Percentiles rank a stretch among this genome's conserved stretches.
These are phyloP conservation scores for Colletotrichum destructivum DNA, from an alignment of 2,329 filamentous ascomycete species.

Conservation along the genomic window DNA sequence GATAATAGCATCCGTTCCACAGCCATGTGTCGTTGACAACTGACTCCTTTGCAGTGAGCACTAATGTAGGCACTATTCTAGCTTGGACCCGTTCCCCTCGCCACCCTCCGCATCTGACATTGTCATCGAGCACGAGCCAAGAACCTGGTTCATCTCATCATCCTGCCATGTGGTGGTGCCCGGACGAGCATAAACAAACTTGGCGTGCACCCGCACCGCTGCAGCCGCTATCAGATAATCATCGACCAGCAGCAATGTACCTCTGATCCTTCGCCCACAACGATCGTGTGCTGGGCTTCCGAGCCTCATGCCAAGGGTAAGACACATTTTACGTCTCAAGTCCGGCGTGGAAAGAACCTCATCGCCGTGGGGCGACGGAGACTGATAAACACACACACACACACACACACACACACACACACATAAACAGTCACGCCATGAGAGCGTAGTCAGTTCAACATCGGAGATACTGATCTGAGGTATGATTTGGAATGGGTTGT, in stretches of 20 bases:
- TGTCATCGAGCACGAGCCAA: slow-evolving; percentile 8
- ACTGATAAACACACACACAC: no score
- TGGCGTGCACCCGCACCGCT: neutral
- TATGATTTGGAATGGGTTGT: neutral
- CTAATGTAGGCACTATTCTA: slow-evolving; percentile 17
- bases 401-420: no score
- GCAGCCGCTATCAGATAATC: neutral
- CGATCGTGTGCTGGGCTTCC: no score
- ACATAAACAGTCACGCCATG: no score
- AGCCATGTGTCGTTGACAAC: neutral
- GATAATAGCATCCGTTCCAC: neutral
- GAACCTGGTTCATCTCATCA: neutral
- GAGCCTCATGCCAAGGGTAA: neutral
- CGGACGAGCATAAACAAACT: neutral
- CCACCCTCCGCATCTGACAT: neutral
- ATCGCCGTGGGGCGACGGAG: no score
- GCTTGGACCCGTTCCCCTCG: no score
- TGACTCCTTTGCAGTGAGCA: slow-evolving; percentile 24
- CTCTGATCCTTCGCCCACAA: neutral
- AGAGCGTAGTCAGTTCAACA: neutral
- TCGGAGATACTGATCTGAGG: neutral
- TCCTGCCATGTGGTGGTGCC: neutral
- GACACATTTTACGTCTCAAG: neutral
- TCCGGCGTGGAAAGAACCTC: no score
- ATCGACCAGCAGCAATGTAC: neutral